A percentile compares a stretch with the other conserved stretches of the same genome.
Evolutionary conservation across 805 yeast species (phyloP).

Genomic region (Kazachstania psychrophila): DNA sequence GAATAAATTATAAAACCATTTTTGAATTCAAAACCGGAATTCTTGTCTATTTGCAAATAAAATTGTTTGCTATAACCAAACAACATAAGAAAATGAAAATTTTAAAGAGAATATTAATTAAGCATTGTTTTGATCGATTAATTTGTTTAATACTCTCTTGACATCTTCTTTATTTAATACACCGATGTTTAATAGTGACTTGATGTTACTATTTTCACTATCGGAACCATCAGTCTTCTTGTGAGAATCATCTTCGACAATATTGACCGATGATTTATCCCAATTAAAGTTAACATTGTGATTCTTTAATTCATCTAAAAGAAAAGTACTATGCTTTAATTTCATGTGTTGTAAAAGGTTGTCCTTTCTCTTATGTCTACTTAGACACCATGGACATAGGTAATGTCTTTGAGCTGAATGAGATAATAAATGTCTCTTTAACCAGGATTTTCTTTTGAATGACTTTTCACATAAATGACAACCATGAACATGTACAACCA

Average conservation of each 20-base stretch:
- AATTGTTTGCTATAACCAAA: no score
- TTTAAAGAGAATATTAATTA: no score
- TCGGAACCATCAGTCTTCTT: not conserved
- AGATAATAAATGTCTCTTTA: slow-evolving; percentile 27
- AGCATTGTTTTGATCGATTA: slow-evolving; percentile 13
- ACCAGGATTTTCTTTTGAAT: slow-evolving; percentile 30
- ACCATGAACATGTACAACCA: slow-evolving; percentile 12
- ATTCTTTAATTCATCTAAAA: slow-evolving; percentile 15
- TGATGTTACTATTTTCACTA: slow-evolving; percentile 7
- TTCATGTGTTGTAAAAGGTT: slow-evolving; percentile 30
- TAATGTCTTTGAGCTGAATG: slow-evolving; percentile 27
- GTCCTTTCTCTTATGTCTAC: slow-evolving; percentile 29
- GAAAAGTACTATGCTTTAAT: slow-evolving; percentile 23
- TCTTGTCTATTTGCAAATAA: no score
- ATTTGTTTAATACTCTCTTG: slow-evolving; percentile 16
- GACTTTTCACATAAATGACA: slow-evolving; percentile 27
- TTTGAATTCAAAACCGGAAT: no score
- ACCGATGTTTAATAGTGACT: slow-evolving; percentile 20
- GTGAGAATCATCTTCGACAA: not conserved
- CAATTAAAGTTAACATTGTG: slow-evolving; percentile 6
- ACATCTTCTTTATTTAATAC: slow-evolving; percentile 24
- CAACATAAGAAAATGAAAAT: not conserved
- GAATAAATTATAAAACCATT: no score
- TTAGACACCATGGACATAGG: slow-evolving; percentile 28
- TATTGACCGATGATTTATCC: slow-evolving; percentile 1